Evolutionary conservation across 805 yeast genomes (phyloP), one percentile per base, ranked within the genome.

Genomic region (Wickerhamomyces bovis): DNA sequence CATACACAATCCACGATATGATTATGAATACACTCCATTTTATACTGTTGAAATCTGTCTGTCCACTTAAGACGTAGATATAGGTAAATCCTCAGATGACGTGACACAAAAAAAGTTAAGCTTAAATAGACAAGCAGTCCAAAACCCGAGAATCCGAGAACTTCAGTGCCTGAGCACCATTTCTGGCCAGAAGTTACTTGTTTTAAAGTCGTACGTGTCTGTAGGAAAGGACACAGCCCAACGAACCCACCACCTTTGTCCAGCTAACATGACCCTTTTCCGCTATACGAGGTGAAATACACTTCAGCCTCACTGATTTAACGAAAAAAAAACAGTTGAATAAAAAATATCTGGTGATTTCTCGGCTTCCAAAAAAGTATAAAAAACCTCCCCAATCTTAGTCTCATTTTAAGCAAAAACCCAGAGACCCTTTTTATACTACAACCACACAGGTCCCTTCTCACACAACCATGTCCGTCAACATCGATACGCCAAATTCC

Each of bases 401-500:
- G 31, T 28, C 15, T n/a, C n/a, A 33, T 33, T 33, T 5, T 16
- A 28, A 28, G n/a, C 31, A 28, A 7, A 28, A 7, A 28, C n/a
- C 4, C 7, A 4, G 4, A 13, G n/a, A 7, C 4, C n/a, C n/a
- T 13, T 13, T 13, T 28, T 7, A 7, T 28, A 28, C 7, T 13
- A 28, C n/a, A 12, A 13, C 12, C 11, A 33, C 12, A 16, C 36
- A 16, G 20, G 4, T 10, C 6, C 36, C 9, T 16, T 2, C 16
- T 2, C 16, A 9, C 35, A 3, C 4, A 19, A 33, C 5, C n/a
- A 33, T 49, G 52, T 41, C 52, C 3, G 33, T 47, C 39, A 45
- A 44, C 12, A 38, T 26, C 25, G 43, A 50, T 2, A 44, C 55
- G 1, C 48, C 51, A 15, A 52, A 51, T 28, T 42, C 57, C 4